Percentiles rank a stretch among this genome's conserved stretches.
These are phyloP conservation scores for Lolium rigidum DNA, from an alignment of 176 grass and related monocot genomes.

Conservation along the genomic window DNA sequence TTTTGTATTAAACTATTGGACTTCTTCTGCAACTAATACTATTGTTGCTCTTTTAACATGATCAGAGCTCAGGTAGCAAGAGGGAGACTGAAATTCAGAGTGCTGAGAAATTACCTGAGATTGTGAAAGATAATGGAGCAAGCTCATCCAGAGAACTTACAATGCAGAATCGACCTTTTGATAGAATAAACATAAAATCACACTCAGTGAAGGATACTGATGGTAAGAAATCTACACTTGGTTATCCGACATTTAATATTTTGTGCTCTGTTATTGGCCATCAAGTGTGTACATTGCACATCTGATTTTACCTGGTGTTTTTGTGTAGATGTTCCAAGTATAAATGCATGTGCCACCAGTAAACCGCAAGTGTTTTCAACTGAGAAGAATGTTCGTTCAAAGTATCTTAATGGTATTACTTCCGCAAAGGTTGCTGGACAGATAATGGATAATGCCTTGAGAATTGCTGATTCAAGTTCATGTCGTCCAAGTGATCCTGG, in stretches of 20 bases:
- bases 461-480: slow-evolving; percentile 51
- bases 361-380: slow-evolving; percentile 23
- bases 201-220: slow-evolving; percentile 37
- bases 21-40: slow-evolving; percentile 20
- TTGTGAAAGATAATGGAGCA: slow-evolving; percentile 47
- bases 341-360: slow-evolving; percentile 39
- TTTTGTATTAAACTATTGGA: slow-evolving; percentile 24
- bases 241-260: slow-evolving; percentile 20
- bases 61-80: slow-evolving; percentile 80
- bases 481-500: slow-evolving; percentile 39
- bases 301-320: slow-evolving; percentile 37
- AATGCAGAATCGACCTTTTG: slow-evolving; percentile 43
- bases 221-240: slow-evolving; percentile 45
- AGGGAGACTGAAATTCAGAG: slow-evolving; percentile 71
- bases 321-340: slow-evolving; percentile 56
- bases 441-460: slow-evolving; percentile 53
- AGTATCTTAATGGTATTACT: slow-evolving; percentile 47
- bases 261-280: not conserved
- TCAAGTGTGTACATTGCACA: not conserved
- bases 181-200: slow-evolving; percentile 41
- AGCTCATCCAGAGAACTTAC: slow-evolving; percentile 56
- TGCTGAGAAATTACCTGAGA: slow-evolving; percentile 59
- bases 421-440: slow-evolving; percentile 45
- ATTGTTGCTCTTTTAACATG: slow-evolving; percentile 11
- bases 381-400: slow-evolving; percentile 44